Percentiles rank a stretch among this genome's conserved stretches.
Evolutionary conservation across 2,329 filamentous ascomycete genomes (phyloP).

Genomic region (Calonectria naviculata): DNA sequence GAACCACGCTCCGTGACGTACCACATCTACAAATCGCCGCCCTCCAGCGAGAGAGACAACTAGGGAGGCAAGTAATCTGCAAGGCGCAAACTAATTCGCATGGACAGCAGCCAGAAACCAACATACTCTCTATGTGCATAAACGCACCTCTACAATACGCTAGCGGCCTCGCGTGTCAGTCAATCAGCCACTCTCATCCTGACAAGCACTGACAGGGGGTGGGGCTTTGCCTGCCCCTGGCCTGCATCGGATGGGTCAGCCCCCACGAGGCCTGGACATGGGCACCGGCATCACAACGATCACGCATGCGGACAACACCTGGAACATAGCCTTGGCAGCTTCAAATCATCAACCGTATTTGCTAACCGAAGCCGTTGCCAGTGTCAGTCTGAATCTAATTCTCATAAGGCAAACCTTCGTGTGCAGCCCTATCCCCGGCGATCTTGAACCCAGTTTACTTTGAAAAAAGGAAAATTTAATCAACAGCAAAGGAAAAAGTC

Average conservation of each 20-base stretch:
- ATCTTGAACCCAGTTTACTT: constrained; percentile 13
- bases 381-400: constrained; percentile 1
- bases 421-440: neutral
- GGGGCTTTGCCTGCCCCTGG: neutral
- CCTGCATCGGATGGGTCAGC: neutral
- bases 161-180: neutral
- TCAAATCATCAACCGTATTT: constrained; percentile 14
- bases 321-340: neutral
- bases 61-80: neutral
- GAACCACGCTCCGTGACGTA: constrained; percentile 7
- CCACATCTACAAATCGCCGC: neutral
- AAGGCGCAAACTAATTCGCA: constrained; percentile 3
- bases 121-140: constrained; percentile 2
- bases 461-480: neutral
- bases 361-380: neutral
- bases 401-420: constrained; percentile 4
- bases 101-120: constrained; percentile 1
- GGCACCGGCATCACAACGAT: constrained; percentile 14
- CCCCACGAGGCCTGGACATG: constrained; percentile 11
- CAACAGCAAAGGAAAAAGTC: neutral
- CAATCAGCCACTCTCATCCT: constrained; percentile 4
- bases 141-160: constrained; percentile 4
- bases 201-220: constrained; percentile 10
- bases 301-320: constrained; percentile 8
- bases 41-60: neutral